Evolutionary conservation across 495 filamentous ascomycete genomes (phyloP).

Genomic region (Hypoxylon lienhwacheense): DNA sequence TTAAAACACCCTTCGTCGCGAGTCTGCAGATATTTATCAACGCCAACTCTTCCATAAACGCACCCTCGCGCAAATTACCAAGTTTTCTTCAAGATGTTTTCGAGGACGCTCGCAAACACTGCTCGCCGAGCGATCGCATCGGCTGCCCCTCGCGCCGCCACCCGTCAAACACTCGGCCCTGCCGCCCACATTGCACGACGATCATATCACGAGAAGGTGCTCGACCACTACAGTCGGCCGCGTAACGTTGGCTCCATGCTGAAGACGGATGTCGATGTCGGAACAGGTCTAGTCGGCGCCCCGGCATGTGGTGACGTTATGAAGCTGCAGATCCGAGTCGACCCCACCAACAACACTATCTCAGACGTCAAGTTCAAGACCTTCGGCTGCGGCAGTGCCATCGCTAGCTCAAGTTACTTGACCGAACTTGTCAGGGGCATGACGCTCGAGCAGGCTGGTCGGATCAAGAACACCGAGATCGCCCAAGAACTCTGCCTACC

Average conservation of each 20-base stretch:
- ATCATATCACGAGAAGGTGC: slow-evolving; percentile 64
- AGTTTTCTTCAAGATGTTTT: slow-evolving; percentile 30
- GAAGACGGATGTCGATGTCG: slow-evolving; percentile 85
- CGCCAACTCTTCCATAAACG: not conserved
- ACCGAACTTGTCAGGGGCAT: slow-evolving; percentile 93
- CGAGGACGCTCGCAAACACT: slow-evolving; percentile 37
- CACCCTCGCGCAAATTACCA: no score
- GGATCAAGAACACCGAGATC: slow-evolving; percentile 95
- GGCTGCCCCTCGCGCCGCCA: slow-evolving; percentile 34
- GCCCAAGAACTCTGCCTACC: slow-evolving; percentile 94
- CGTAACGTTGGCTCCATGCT: slow-evolving; percentile 93
- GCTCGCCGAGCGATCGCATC: slow-evolving; percentile 37
- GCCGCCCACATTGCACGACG: slow-evolving; percentile 47
- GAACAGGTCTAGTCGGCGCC: slow-evolving; percentile 95
- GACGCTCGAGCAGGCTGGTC: slow-evolving; percentile 90
- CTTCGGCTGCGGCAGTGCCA: slow-evolving; percentile 95
- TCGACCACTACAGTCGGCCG: slow-evolving; percentile 92
- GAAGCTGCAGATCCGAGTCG: slow-evolving; percentile 97
- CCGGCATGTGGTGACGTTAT: slow-evolving; percentile 95
- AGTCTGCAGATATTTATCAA: not conserved
- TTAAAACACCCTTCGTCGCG: not conserved
- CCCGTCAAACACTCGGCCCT: slow-evolving; percentile 43
- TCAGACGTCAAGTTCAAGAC: slow-evolving; percentile 97
- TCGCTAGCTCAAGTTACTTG: slow-evolving; percentile 85
- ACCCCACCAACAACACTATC: slow-evolving; percentile 85